phyloP scores from a whole-genome alignment of 768 basidiomycete genomes.

The Lactarius evosmus region DNA sequence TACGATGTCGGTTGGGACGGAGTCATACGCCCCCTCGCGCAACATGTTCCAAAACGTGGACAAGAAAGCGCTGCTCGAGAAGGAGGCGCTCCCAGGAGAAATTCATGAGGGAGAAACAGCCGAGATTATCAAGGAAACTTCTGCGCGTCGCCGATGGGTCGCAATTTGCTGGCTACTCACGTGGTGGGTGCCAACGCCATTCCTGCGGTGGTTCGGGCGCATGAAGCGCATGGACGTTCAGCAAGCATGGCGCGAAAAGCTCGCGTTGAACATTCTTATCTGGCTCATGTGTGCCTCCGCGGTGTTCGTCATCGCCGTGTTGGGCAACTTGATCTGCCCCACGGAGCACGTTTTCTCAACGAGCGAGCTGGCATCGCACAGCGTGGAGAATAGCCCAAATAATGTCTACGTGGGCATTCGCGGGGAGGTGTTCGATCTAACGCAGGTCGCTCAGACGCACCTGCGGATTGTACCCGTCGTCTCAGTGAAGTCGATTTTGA shows the following conservation, averaged over 20 bases:
- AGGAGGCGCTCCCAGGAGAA: constrained; percentile 82
- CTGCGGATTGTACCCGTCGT: constrained; percentile 67
- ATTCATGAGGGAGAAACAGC: constrained; percentile 84
- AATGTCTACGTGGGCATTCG: constrained; percentile 81
- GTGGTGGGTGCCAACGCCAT: constrained; percentile 80
- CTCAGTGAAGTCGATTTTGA: constrained; percentile 65
- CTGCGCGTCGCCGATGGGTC: constrained; percentile 84
- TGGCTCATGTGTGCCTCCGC: constrained; percentile 91
- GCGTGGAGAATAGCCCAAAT: constrained; percentile 56
- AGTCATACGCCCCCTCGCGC: constrained; percentile 88
- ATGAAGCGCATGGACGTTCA: constrained; percentile 95
- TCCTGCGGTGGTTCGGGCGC: constrained; percentile 69
- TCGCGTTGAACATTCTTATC: constrained; percentile 91
- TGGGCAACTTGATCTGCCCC: constrained; percentile 89
- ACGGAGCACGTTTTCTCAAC: constrained; percentile 87
- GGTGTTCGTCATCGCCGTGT: constrained; percentile 87
- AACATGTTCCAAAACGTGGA: constrained; percentile 94
- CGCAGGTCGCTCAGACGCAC: constrained; percentile 63
- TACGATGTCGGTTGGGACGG: constrained; percentile 77
- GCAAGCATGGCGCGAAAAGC: constrained; percentile 97
- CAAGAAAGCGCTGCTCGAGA: constrained; percentile 67
- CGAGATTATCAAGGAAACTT: constrained; percentile 80
- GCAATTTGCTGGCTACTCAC: constrained; percentile 84
- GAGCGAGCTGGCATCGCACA: constrained; percentile 72
- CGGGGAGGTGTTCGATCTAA: constrained; percentile 93